Evolutionary conservation across 768 basidiomycete species (phyloP), one percentile per base, ranked within the genome.

Genomic region (Termitomyces sp.): DNA sequence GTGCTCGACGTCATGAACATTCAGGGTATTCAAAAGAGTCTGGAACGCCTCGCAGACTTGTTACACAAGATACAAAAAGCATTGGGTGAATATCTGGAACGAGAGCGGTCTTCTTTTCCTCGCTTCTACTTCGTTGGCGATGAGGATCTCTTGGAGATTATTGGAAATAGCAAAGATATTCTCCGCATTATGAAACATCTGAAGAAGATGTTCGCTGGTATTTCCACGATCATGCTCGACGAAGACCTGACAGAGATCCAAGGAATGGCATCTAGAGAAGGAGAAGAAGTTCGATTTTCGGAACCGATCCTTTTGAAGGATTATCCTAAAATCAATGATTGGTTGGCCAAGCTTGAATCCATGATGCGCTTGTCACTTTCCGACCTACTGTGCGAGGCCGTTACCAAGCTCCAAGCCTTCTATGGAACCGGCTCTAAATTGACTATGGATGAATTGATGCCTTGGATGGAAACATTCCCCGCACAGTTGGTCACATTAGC

Each of bases 151-250:
- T 81, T 99, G 61, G 97, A 99, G 73, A 99, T 99, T 66, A 98
- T 99, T 62, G 97, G 97, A 62, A 99, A 99, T 77, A 97, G 94
- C 82, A 99, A 98, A 72, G 95, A 98, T 68, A 97, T 98, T 64
- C 74, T 94, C 44, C 90, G 97, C 39, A 92, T 98, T 73, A 94
- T 97, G 93, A 99, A 99, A 66, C 97, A 98, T 76, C 81, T 99
- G 59, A 98, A 98, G 80, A 99, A 99, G 82, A 99, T 99, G 97
- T 99, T 99, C 73, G 97, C 97, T 22, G 97, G 97, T 27, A 89
- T 99, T 39, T 89, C 94, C 1, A 95, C 94, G 0, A 81, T 98
- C 64, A 81, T 77, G 65, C 80, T 98, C 27, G 93, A 97, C 68
- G 92, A 94, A 18, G 93, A 95, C 47, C 70, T 91, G 61, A 88